Evolutionary conservation across 306 rosid species (phyloP), one percentile per base, ranked within the genome.

Genomic region (Pterocarpus santalinus): DNA sequence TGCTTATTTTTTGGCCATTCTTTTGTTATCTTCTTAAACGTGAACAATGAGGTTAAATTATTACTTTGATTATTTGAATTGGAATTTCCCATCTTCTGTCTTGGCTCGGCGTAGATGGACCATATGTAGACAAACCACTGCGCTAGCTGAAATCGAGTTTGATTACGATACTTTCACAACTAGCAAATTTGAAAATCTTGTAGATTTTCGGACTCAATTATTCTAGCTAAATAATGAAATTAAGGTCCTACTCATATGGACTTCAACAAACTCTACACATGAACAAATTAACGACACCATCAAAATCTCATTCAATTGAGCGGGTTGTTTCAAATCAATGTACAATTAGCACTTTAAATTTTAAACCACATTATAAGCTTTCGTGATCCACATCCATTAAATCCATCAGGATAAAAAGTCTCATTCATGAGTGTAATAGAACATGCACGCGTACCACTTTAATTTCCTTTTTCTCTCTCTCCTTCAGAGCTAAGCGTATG

Each of bases 391-490:
- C 80, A 73, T 72, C 53, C 62, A 73, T 73, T 81, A 74, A 65
- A 65, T 73, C 75, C 64, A 17, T 66, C 70, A 17, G 74, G 80
- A 43, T 81, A 74, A 66, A 81, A 74, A 73, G 76, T 73, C 70
- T 81, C 65, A 30, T 65, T 65, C 75, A 73, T 73, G 76, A 73
- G 74, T 73, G 80, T 74, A 74, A 53, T 32, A 66, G 76, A 81
- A 74, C 80, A 81, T 73, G 85, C 85, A 81, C 80, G 85, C 85
- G 80, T 35, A 66, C 69, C 69, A 73, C 80, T 72, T 80, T 55
- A 28, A 22, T 22, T 22, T 22, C 68, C 30, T 55, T 16, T 55
- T 66, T 80, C 69, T 60, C 72, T 41, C 68, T 81, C 75, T 43
- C 74, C 38, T 53, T 64, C 71, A 57, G 53, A 73, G 52, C 6